Percentiles rank a stretch among this genome's conserved stretches.
Evolutionary conservation across 2,329 filamentous ascomycete genomes (phyloP).

Genomic region (Exophiala viscosa): DNA sequence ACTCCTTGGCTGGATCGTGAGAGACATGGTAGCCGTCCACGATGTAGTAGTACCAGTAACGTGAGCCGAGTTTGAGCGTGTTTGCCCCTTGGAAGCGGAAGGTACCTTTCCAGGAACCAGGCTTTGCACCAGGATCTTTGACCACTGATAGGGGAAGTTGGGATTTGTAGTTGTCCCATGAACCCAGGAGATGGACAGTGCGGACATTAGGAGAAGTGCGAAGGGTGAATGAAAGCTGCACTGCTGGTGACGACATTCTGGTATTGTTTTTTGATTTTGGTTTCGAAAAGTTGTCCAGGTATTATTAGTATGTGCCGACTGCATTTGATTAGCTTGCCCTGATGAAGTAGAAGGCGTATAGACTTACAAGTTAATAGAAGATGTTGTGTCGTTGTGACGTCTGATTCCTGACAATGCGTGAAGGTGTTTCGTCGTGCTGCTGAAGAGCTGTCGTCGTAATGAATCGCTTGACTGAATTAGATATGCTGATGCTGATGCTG

Average conservation of each 20-base stretch:
- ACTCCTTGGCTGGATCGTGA: slow-evolving; percentile 87
- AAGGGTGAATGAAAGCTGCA: slow-evolving; percentile 93
- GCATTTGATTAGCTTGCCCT: not conserved
- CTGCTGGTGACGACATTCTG: slow-evolving; percentile 51
- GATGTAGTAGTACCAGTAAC: slow-evolving; percentile 99
- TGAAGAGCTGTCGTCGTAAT: slow-evolving; percentile 17
- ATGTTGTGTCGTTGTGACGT: slow-evolving; percentile 20
- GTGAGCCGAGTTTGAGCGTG: slow-evolving; percentile 79
- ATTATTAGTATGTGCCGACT: not conserved
- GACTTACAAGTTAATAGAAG: slow-evolving; percentile 12
- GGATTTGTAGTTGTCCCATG: slow-evolving; percentile 94
- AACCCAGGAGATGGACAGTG: slow-evolving; percentile 94
- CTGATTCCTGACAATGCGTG: slow-evolving; percentile 19
- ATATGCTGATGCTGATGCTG: slow-evolving; percentile 7
- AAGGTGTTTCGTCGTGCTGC: slow-evolving; percentile 12
- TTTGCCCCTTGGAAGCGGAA: slow-evolving; percentile 83
- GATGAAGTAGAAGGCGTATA: not conserved
- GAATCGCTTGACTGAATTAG: slow-evolving; percentile 9
- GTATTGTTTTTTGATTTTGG: slow-evolving; percentile 1
- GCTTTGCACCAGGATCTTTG: slow-evolving; percentile 78
- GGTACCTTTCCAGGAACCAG: slow-evolving; percentile 89
- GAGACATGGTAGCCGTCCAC: slow-evolving; percentile 98
- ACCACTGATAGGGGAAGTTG: slow-evolving; percentile 77
- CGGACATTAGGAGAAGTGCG: slow-evolving; percentile 95
- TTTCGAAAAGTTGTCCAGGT: not conserved